Conservation (phyloP, 805 yeast genomes). For the Metschnikowia noctiluminum region DNA sequence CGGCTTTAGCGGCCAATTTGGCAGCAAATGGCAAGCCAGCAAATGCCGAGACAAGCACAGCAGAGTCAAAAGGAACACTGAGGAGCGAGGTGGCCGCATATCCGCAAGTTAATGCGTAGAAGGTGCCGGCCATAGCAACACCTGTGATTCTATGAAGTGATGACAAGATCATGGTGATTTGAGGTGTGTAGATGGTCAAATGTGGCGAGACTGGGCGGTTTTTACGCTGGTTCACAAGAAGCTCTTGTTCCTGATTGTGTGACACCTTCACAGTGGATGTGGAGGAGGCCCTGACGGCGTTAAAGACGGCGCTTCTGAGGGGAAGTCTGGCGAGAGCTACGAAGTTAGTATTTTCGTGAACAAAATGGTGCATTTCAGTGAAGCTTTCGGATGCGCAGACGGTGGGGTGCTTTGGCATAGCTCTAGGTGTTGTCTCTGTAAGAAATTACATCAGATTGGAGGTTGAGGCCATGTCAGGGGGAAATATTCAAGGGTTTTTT, state of each 20-base stretch:
- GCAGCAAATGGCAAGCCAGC: conserved; percentile 62
- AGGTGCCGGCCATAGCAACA: conserved; percentile 71
- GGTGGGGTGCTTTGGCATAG: too few relatives aligned
- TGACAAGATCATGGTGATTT: conserved; percentile 80
- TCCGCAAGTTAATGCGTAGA: conserved; percentile 72
- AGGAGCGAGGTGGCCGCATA: conserved; percentile 66
- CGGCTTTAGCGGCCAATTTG: conserved; percentile 63
- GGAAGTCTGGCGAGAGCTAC: conserved; percentile 12
- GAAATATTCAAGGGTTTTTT: too few relatives aligned
- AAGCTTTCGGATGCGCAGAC: too few relatives aligned
- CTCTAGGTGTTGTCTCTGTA: too few relatives aligned
- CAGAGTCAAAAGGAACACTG: conserved; percentile 55
- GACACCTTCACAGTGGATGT: conserved; percentile 46
- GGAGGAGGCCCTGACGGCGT: conserved; percentile 13
- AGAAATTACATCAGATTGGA: too few relatives aligned
- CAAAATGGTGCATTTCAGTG: too few relatives aligned
- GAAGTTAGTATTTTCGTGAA: conserved; percentile 6
- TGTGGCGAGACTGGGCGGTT: conserved; percentile 92
- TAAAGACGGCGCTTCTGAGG: conserved; percentile 9
- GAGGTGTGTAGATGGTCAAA: conserved; percentile 85
- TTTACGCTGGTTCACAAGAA: conserved; percentile 76
- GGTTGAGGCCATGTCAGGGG: too few relatives aligned
- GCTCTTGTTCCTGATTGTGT: conserved; percentile 59
- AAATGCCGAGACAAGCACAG: conserved; percentile 50
- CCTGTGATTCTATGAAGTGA: conserved; percentile 86